Evolutionary conservation across 2,329 filamentous ascomycete species (phyloP).

Genomic region (Colletotrichum trifolii): DNA sequence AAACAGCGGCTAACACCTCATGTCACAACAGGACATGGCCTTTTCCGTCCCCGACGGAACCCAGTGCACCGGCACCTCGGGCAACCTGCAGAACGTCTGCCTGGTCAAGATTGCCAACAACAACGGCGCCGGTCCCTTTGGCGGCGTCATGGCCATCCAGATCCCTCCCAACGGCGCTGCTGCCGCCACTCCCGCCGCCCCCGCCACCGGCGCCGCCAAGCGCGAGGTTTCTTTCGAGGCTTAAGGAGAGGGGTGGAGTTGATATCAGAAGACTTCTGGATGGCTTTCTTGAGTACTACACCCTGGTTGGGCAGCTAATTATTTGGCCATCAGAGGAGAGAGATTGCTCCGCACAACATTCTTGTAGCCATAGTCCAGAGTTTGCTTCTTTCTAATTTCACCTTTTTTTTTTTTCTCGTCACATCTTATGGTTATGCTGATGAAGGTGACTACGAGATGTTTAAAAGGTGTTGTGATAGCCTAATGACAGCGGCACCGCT

Average conservation of each 20-base stretch:
- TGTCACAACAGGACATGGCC: conserved; percentile 42
- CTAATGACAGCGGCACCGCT: no score
- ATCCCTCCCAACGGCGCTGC: conserved; percentile 41
- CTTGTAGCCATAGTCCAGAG: background rate
- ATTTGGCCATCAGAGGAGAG: conserved; percentile 11
- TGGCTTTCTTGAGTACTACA: background rate
- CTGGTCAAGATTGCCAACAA: conserved; percentile 56
- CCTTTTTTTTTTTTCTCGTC: background rate
- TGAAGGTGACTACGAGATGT: background rate
- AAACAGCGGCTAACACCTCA: background rate
- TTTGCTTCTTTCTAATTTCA: conserved; percentile 1
- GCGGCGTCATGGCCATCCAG: conserved; percentile 53
- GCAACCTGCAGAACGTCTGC: conserved; percentile 50
- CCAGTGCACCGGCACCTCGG: conserved; percentile 50
- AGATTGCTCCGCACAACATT: background rate
- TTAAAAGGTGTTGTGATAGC: no score
- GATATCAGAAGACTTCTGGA: background rate
- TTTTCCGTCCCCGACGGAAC: conserved; percentile 51
- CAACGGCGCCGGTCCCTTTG: conserved; percentile 53
- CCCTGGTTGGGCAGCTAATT: conserved; percentile 20
- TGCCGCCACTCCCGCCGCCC: conserved; percentile 7
- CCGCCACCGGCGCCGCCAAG: conserved; percentile 24
- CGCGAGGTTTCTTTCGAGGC: conserved; percentile 16
- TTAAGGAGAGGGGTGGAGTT: background rate
- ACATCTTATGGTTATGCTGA: background rate